Base-by-base conservation (phyloP, 768 basidiomycete species). In the Trametes cubensis region DNA sequence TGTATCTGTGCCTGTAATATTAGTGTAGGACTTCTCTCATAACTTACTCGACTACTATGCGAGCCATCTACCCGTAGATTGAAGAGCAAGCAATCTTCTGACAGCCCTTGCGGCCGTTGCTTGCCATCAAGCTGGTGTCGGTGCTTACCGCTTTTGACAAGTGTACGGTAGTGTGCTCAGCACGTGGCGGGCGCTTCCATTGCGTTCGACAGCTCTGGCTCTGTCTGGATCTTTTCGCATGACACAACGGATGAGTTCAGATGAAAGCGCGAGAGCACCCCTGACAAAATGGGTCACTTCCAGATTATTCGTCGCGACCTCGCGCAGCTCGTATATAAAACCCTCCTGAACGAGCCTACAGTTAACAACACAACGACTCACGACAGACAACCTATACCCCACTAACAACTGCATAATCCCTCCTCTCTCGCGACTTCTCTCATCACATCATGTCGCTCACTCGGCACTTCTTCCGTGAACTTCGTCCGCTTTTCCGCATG, bases 401-500 rank as follows among this genome's bases (percentile, higher is more conserved):
- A 7, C 34, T 34, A 34, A 34, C 34, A 2, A 34, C 28, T 7
- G 39, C 40, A 21, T n/a, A 41, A 56, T 10, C 55, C 3, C 45
- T 21, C 8, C 10, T 21, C 26, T 26, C 46, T 25, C 21, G 4
- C 49, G 20, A n/a, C 17, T 23, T n/a, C 8, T 11, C 41, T 15
- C 26, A 23, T 49, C 14, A 25, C 41, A 60, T 44, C 39, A 72
- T 72, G 71, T 71, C 71, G 47, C 67, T 72, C 53, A 26, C 70
- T 55, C 70, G 71, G 42, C 68, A 72, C 30, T 68, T 71, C 69
- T 69, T 90, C 63, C 83, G 83, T 66, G 90, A 92, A 73, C 80
- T 90, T 68, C 83, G 87, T 54, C 90, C 90, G 34, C 72, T 92
- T 57, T 88, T 92, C 76, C 87, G 87, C 54, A 78, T 90, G 79